Evolutionary conservation across 306 rosid genomes (phyloP), one percentile per base, ranked within the genome.

Genomic region (Carpinus viminea): DNA sequence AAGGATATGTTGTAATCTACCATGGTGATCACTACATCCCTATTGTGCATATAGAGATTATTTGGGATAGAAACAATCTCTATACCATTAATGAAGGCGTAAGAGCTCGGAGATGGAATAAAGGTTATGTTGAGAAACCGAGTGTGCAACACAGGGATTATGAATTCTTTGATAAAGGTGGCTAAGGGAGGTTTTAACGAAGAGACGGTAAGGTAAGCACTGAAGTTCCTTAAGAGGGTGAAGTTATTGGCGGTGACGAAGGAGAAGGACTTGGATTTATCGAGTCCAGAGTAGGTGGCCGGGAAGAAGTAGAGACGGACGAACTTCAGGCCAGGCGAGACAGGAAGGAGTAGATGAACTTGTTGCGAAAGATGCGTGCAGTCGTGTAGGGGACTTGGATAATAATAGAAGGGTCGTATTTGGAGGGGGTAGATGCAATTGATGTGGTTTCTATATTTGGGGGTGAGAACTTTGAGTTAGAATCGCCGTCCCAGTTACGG

Each of bases 41-140:
- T n/a, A 38, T 56, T 24, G 3, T 20, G 2, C 16, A 71, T 47
- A 50, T 81, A 81, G 57, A 81, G 81, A 62, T 53, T 16, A 0
- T 34, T 11, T 7, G 85, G 85, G 74, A 81, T 81, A 48, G 85
- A 81, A 7, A 81, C 69, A 31, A 81, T 60, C 56, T 81, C 81
- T 11, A 81, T 81, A 3, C 85, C 85, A 15, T 77, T 81, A n/a
- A 81, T 41, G 51, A 81, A 81, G 1, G 85, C 81, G 18, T 81
- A 81, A 12, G 81, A 60, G 31, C 34, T 28, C 4, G 47, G 70
- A 0, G 80, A 17, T n/a, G 84, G 84, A 60, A 51, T 76, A 38
- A 81, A 81, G 12, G 77, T 76, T 34, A 81, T 38, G 53, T 76
- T n/a, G 16, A 81, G 53, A 4, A 10, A 46, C 41, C 28, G 72